Conservation (phyloP, 441 rosid species). For the Adansonia rubrostipa region DNA sequence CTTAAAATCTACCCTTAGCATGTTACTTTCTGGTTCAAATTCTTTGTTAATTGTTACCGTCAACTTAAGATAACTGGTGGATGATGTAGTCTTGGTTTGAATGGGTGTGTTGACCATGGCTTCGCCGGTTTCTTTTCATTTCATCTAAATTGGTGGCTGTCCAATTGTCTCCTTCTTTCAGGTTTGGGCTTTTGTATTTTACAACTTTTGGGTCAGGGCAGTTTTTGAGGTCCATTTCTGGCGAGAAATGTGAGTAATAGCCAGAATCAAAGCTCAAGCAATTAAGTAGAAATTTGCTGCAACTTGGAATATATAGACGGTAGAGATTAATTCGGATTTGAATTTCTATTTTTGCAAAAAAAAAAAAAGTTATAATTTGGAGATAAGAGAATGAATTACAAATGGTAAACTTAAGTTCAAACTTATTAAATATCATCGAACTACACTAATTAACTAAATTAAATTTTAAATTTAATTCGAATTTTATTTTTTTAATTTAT, state of each 20-base stretch:
- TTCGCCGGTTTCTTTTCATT: neutral
- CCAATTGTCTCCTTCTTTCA: neutral
- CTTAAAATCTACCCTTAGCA: slow-evolving; percentile 1
- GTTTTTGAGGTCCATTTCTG: neutral
- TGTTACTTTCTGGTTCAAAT: slow-evolving; percentile 7
- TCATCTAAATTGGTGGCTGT: neutral
- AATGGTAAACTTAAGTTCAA: too few species aligned
- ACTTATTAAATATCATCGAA: too few species aligned
- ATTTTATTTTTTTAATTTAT: too few species aligned
- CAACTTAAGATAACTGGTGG: neutral
- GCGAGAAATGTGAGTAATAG: neutral
- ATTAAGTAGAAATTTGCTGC: neutral
- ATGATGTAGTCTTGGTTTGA: slow-evolving; percentile 11
- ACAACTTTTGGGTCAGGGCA: neutral
- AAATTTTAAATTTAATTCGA: too few species aligned
- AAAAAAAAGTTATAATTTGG: too few species aligned
- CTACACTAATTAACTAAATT: too few species aligned
- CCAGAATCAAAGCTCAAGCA: neutral
- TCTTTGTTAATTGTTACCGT: neutral
- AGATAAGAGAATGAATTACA: too few species aligned
- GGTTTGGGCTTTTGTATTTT: neutral
- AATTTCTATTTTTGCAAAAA: too few species aligned
- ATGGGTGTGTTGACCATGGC: slow-evolving; percentile 17
- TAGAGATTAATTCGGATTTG: too few species aligned
- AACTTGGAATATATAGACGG: neutral